Evolutionary conservation across 768 basidiomycete species (phyloP), one percentile per base, ranked within the genome.

Genomic region (Daedaleopsis nitida): DNA sequence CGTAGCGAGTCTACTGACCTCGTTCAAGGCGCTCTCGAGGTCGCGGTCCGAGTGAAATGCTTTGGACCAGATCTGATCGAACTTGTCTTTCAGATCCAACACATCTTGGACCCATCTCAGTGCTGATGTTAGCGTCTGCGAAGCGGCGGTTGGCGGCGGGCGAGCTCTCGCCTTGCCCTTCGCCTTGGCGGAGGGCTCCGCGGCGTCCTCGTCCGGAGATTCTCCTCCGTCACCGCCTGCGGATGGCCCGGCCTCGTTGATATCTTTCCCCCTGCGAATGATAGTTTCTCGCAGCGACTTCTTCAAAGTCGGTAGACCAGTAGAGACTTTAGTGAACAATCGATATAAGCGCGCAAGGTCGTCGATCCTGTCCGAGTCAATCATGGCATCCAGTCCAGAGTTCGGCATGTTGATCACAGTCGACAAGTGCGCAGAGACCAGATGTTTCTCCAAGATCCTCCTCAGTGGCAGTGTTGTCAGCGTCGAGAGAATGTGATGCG

Each of bases 51-150:
- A 81, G 32, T 77, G 78, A 71, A 96, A 94, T 0, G 92, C 85
- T 34, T 79, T 73, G 49, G 76, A 81, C 86, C 93, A 89, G 2
- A 96, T 69, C 21, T 68, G 67, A 66, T 98, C 94, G 70, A 97
- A 94, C 69, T 85, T 91, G 74, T 98, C 95, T 75, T 98, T 98
- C 57, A 98, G 79, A 62, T 88, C 86, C 13, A 99, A 78, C 16
- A 97, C 89, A 66, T 89, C 87, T 72, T 96, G 88, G 0, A 98
- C 96, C 97, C 97, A 99, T 71, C 86, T 87, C 57, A 96, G 76
- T 5, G 96, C 97, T 32, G 84, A 68, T 13, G 76, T 72, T 21
- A 87, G 74, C 0, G 86, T 76, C 58, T 87, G 82, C 9, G 78
- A 70, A 9, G 66, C 77, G 7, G 76, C 74, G 60, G 77, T 69